phyloP scores from a whole-genome alignment of 2,329 filamentous ascomycete genomes.

The Pseudogymnoascus sp. region DNA sequence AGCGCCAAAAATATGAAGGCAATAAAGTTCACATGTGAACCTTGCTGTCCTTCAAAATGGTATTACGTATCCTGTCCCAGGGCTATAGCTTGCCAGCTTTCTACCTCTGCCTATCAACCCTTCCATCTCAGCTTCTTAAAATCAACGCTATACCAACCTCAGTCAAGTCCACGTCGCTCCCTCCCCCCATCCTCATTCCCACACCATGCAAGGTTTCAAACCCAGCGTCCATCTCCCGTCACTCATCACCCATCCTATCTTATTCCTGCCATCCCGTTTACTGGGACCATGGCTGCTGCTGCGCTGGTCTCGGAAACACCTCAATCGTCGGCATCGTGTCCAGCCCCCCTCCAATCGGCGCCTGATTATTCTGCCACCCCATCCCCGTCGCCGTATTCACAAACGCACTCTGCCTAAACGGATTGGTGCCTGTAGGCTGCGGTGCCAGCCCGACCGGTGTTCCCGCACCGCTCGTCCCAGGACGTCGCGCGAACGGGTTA shows the following conservation, averaged over 20 bases:
- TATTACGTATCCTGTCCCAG: slow-evolving; percentile 3
- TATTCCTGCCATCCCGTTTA: slow-evolving; percentile 8
- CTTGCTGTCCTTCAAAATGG: neutral
- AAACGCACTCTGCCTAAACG: slow-evolving; percentile 85
- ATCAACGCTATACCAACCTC: neutral
- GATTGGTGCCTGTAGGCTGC: slow-evolving; percentile 85
- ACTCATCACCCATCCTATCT: neutral
- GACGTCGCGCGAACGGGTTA: slow-evolving; percentile 59
- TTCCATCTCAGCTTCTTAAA: neutral
- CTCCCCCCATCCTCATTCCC: neutral
- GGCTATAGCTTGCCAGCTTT: neutral
- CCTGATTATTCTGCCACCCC: slow-evolving; percentile 76
- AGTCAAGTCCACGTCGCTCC: neutral
- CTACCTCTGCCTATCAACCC: neutral
- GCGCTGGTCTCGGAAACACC: slow-evolving; percentile 74
- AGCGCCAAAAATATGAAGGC: neutral
- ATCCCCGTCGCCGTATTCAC: slow-evolving; percentile 81
- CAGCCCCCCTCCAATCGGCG: slow-evolving; percentile 71
- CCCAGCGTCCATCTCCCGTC: neutral
- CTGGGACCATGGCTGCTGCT: slow-evolving; percentile 52
- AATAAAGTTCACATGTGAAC: neutral
- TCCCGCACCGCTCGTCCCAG: slow-evolving; percentile 21
- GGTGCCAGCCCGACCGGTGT: slow-evolving; percentile 48
- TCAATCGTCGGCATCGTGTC: slow-evolving; percentile 72
- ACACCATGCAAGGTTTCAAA: neutral